Evolutionary conservation across 1,284 basidiomycete species (phyloP).

Genomic region (Rhodotorula sp.): DNA sequence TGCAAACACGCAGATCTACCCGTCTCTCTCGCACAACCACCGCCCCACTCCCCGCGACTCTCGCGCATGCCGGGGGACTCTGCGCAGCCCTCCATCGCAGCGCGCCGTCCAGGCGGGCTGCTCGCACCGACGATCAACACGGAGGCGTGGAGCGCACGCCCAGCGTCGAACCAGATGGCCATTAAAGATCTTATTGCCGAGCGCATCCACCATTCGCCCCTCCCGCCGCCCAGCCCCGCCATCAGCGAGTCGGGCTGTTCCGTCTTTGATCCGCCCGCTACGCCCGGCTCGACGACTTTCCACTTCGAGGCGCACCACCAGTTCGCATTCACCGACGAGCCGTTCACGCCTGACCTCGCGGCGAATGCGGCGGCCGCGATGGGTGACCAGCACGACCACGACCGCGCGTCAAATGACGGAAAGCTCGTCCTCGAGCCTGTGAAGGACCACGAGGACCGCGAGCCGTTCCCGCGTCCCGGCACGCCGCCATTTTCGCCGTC

Average conservation of each 20-base stretch:
- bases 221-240: slow-evolving; percentile 22
- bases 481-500: slow-evolving; percentile 21
- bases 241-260: slow-evolving; percentile 22
- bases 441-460: background rate
- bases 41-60: background rate
- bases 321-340: slow-evolving; percentile 6
- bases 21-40: background rate
- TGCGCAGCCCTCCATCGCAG: background rate
- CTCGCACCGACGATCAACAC: slow-evolving; percentile 14
- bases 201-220: slow-evolving; percentile 10
- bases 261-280: slow-evolving; percentile 11
- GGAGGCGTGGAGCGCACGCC: background rate
- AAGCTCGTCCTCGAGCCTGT: background rate
- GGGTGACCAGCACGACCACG: background rate
- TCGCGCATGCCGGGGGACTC: background rate
- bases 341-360: slow-evolving; percentile 8
- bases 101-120: slow-evolving; percentile 1
- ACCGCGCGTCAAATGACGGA: background rate
- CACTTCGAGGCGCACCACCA: slow-evolving; percentile 22
- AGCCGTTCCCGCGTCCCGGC: background rate
- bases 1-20: too few relatives aligned
- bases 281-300: slow-evolving; percentile 18
- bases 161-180: background rate
- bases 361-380: background rate
- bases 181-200: slow-evolving; percentile 21